These are phyloP conservation scores for Quercus suber DNA, from an alignment of 306 rosid species.

Conservation along the genomic window DNA sequence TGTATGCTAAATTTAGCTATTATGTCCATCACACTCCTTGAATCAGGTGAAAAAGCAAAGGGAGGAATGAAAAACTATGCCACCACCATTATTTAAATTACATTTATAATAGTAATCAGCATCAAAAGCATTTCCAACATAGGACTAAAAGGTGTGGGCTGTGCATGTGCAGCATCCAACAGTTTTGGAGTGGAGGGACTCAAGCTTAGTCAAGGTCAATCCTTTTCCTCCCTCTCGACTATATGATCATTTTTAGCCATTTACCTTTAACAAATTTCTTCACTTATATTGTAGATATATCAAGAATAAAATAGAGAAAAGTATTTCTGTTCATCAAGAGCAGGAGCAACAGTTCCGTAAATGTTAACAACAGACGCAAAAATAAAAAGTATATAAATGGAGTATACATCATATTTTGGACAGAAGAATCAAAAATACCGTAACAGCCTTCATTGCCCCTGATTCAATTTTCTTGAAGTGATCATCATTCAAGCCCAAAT, in stretches of 20 bases:
- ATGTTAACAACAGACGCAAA: not conserved
- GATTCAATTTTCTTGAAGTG: conserved; percentile 75
- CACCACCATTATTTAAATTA: too few species aligned
- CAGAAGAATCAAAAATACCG: conserved; percentile 44
- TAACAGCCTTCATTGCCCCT: conserved; percentile 68
- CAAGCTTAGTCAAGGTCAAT: not conserved
- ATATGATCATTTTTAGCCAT: not conserved
- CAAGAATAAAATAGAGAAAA: not conserved
- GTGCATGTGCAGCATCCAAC: not conserved
- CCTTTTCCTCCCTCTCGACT: not conserved
- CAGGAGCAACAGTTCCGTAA: not conserved
- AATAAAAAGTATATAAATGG: not conserved
- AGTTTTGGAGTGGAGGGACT: not conserved
- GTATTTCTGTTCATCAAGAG: not conserved
- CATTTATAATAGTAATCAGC: too few species aligned
- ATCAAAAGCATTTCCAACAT: not conserved
- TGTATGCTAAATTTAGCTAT: too few species aligned
- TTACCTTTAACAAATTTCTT: not conserved
- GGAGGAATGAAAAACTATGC: too few species aligned
- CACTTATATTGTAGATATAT: not conserved
- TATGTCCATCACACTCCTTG: too few species aligned
- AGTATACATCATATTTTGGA: not conserved
- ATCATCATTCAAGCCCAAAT: conserved; percentile 86
- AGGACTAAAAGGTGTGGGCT: not conserved
- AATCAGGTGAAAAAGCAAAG: too few species aligned